These are phyloP conservation scores for Lecanicillium sp. DNA, from an alignment of 2,329 filamentous ascomycete genomes.

Conservation along the genomic window DNA sequence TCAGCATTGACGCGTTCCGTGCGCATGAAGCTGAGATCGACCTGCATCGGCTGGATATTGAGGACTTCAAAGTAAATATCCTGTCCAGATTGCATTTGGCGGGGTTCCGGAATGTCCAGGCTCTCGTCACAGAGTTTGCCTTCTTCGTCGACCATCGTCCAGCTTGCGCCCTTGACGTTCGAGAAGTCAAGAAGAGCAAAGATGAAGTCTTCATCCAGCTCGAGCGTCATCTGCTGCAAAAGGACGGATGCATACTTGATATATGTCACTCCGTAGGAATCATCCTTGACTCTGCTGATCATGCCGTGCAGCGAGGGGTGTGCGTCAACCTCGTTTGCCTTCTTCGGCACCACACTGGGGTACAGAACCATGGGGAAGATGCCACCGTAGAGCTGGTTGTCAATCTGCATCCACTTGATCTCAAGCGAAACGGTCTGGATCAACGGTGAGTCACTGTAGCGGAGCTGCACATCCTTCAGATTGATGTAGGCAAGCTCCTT, in stretches of 20 bases:
- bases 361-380: constrained; percentile 98
- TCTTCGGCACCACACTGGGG: constrained; percentile 95
- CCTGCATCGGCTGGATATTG: constrained; percentile 96
- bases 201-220: constrained; percentile 97
- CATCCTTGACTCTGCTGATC: constrained; percentile 92
- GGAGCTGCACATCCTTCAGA: constrained; percentile 82
- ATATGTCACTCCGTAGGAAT: constrained; percentile 95
- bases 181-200: constrained; percentile 93
- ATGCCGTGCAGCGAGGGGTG: constrained; percentile 92
- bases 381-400: constrained; percentile 96
- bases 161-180: constrained; percentile 84
- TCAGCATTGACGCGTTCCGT: constrained; percentile 96
- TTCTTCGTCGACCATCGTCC: constrained; percentile 61
- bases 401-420: constrained; percentile 98
- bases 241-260: constrained; percentile 96
- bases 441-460: constrained; percentile 85
- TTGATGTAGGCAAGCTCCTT: constrained; percentile 92
- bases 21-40: constrained; percentile 93
- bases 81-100: constrained; percentile 74
- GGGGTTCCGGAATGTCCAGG: constrained; percentile 87
- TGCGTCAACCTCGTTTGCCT: constrained; percentile 89
- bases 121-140: constrained; percentile 84
- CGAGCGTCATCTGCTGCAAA: constrained; percentile 95
- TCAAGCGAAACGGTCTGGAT: constrained; percentile 88
- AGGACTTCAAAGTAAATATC: constrained; percentile 98